Evolutionary conservation across 2,329 filamentous ascomycete species (phyloP), one percentile per base, ranked within the genome.

Genomic region (Cercospora zeae-maydis): DNA sequence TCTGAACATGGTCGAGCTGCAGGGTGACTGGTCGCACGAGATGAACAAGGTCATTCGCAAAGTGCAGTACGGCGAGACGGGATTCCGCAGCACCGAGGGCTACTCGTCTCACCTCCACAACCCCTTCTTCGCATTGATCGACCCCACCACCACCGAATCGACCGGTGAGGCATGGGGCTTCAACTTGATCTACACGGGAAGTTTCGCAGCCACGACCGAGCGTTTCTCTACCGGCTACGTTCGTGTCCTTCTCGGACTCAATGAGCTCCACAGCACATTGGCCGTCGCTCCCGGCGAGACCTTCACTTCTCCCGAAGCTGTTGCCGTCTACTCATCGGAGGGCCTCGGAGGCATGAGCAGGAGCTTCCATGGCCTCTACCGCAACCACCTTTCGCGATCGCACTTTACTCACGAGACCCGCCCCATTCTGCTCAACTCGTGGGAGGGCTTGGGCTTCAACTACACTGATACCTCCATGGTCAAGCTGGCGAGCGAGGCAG

Each of bases 71-170:
- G 86, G 86, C 33, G 73, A 76, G 63, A 76, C 70, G 1, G n/a
- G 84, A 5, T 88, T 88, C 70, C 83, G 83, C 14, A 88, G 85
- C 67, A 82, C 79, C 0, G 81, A 80, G 2, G 86, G 86, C 1
- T 88, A 86, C 70, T 85, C 86, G 0, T 88, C 85, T 0, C 84
- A 88, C 66, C 76, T 85, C 1, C 84, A 88, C 70, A 89, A 89
- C 67, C 86, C 86, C 0, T 88, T 88, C 75, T 78, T 88, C 21
- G 80, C 84, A 0, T 74, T 89, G 1, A 78, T 84, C 0, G 77
- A 82, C 2, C 82, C 85, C 0, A 77, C 76, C 0, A 84, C 86
- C 0, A 88, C 86, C 0, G 86, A 89, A 68, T 80, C 81, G 0
- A 78, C 81, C 1, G 86, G 86, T 1, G 81, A 87, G 37, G 85